Evolutionary conservation across 192 early-diverging fungal species (phyloP).

Genomic region (Lunasporangiospora selenospora): DNA sequence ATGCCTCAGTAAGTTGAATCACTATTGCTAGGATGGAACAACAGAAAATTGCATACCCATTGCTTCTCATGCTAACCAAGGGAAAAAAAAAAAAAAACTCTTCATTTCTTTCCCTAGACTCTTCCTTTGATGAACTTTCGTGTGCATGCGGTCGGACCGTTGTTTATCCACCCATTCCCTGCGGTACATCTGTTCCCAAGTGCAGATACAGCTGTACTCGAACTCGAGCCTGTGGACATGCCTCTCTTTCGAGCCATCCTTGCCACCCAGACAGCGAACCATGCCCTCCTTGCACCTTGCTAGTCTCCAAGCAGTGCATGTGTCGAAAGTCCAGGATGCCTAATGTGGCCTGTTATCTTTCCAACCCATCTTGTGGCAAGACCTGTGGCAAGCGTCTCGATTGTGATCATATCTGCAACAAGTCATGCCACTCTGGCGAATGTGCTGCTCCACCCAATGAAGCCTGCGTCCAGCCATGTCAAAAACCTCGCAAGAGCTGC

Average conservation of each 20-base stretch:
- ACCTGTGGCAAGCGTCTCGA: constrained; percentile 62
- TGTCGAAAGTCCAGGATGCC: constrained; percentile 82
- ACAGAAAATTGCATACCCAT: no score
- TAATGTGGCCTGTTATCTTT: constrained; percentile 85
- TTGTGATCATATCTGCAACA: constrained; percentile 81
- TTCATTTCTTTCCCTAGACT: constrained; percentile 45
- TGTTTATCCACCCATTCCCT: constrained; percentile 85
- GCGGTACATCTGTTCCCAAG: constrained; percentile 76
- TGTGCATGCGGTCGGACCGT: constrained; percentile 89
- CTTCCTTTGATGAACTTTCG: constrained; percentile 82
- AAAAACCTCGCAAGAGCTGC: constrained; percentile 77
- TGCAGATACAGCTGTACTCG: constrained; percentile 81
- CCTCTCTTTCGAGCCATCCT: constrained; percentile 69
- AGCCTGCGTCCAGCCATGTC: constrained; percentile 77
- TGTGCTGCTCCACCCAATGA: constrained; percentile 62
- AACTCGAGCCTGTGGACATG: constrained; percentile 79
- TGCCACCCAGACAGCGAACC: constrained; percentile 88
- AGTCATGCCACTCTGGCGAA: constrained; percentile 82
- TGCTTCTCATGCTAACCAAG: no score
- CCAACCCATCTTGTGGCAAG: constrained; percentile 74
- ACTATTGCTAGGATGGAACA: no score
- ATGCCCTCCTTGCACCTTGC: constrained; percentile 91
- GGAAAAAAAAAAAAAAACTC: no score
- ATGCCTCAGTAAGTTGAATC: constrained; percentile 65
- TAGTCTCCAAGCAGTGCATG: constrained; percentile 75